Base-by-base conservation (phyloP, 1,284 basidiomycete genomes). In the Somion occarium region DNA sequence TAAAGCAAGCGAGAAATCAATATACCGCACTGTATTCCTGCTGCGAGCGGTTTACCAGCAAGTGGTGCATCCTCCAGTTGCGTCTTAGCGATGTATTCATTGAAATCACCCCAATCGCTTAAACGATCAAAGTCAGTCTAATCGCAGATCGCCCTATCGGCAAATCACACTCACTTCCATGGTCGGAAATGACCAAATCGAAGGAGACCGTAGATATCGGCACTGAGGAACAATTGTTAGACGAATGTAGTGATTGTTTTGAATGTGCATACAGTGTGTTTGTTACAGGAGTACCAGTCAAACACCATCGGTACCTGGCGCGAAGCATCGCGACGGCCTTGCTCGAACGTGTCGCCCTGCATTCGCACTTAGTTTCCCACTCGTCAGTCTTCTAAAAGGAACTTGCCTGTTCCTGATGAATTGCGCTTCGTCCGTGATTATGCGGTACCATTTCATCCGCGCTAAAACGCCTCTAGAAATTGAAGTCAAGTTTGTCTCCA, bases 241-340 rank as follows among this genome's bases (percentile, higher is more conserved):
- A 47, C 5, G 30, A 47, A 24, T 27, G 27, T 27, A 4, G 12
- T 15, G 22, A 42, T 7, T 7, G 15, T 34, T 7, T 7, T 7
- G 30, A 7, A 38, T 20, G 38, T 3, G 59, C 74, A 11, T 57
- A 83, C 80, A 87, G 64, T 0, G 80, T 76, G 54, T 87, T 87
- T 0, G 83, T 86, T 4, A 87, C 77, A 2, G 85, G 84, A 0
- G 85, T 87, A 25, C 85, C 85, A 1, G 85, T 87, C 12, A 88
- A 70, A 70, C 80, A 79, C 85, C 85, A 88, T 4, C 85, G 70
- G 58, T 83, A 82, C 53, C 74, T 81, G 0, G 83, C 67, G 45
- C 75, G 72, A 20, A 88, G 69, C 58, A 76, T 70, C 0, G 83
- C 80, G 7, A 83, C 69, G 43, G 74, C 76, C 37, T 76, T 69